Evolutionary conservation across 176 grass and related monocot genomes (phyloP).

Genomic region (Eragrostis nindensis): DNA sequence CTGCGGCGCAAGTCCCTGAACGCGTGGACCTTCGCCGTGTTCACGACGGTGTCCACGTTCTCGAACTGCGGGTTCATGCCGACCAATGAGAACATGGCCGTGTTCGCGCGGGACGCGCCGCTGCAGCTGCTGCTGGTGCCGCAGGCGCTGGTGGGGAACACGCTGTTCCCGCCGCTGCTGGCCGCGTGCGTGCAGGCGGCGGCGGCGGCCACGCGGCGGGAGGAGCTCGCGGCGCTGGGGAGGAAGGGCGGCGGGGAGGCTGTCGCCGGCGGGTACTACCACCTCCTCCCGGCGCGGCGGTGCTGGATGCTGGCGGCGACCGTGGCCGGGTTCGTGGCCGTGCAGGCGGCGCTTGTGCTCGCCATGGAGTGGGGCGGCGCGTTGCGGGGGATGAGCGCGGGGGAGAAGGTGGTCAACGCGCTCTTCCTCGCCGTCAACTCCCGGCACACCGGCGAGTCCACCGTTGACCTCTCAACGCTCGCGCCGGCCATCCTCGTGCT

Average conservation of each 20-base stretch:
- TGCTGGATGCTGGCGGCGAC: constrained; percentile 56
- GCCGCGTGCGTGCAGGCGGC: constrained; percentile 47
- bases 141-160: constrained; percentile 56
- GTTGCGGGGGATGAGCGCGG: constrained; percentile 39
- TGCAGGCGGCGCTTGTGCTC: constrained; percentile 45
- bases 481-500: constrained; percentile 66
- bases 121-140: constrained; percentile 64
- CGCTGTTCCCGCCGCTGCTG: constrained; percentile 55
- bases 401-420: constrained; percentile 56
- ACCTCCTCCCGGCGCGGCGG: constrained; percentile 52
- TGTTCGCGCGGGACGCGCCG: constrained; percentile 48
- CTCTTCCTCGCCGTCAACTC: constrained; percentile 66
- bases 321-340: constrained; percentile 20
- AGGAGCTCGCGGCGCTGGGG: constrained; percentile 42
- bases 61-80: constrained; percentile 66
- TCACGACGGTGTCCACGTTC: constrained; percentile 70
- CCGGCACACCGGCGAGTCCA: constrained; percentile 65
- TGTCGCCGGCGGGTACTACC: constrained; percentile 41
- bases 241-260: constrained; percentile 14
- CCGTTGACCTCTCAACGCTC: constrained; percentile 52
- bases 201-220: constrained; percentile 25
- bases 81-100: constrained; percentile 70
- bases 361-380: constrained; percentile 58
- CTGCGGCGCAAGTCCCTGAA: constrained; percentile 50
- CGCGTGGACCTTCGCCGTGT: constrained; percentile 56